Evolutionary conservation across 352 stramenopile genomes (phyloP).

Genomic region (Globisporangium alternatum): DNA sequence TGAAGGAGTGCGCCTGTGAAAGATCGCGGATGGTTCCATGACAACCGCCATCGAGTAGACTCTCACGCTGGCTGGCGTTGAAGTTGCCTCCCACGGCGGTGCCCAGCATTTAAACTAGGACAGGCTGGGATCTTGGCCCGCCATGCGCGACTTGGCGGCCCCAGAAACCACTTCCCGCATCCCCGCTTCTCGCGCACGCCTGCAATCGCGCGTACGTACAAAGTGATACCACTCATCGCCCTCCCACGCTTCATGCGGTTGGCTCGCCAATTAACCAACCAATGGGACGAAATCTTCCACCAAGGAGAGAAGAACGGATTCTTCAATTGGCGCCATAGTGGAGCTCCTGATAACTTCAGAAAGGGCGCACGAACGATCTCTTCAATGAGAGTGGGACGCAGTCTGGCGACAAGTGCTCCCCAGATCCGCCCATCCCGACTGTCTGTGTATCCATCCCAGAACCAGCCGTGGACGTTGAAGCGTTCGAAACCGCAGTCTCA

Average conservation of each 20-base stretch:
- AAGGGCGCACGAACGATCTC: background rate
- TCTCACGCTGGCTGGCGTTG: background rate
- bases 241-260: background rate
- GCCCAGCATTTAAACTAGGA: background rate
- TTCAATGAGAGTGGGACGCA: slow-evolving; percentile 10
- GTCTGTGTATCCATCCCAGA: slow-evolving; percentile 1
- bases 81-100: background rate
- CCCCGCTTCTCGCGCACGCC: background rate
- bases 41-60: background rate
- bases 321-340: background rate
- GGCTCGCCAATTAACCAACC: background rate
- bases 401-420: slow-evolving; percentile 12
- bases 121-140: background rate
- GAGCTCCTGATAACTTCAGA: slow-evolving; percentile 1
- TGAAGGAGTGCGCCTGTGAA: background rate
- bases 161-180: slow-evolving; percentile 1
- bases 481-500: background rate
- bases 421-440: slow-evolving; percentile 2
- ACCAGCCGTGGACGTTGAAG: slow-evolving; percentile 1
- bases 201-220: slow-evolving; percentile 11
- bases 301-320: background rate
- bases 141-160: slow-evolving; percentile 9
- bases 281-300: background rate
- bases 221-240: background rate
- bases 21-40: slow-evolving; percentile 1